Conservation (phyloP, 805 yeast species). For the Yarrowia keelungensis region DNA sequence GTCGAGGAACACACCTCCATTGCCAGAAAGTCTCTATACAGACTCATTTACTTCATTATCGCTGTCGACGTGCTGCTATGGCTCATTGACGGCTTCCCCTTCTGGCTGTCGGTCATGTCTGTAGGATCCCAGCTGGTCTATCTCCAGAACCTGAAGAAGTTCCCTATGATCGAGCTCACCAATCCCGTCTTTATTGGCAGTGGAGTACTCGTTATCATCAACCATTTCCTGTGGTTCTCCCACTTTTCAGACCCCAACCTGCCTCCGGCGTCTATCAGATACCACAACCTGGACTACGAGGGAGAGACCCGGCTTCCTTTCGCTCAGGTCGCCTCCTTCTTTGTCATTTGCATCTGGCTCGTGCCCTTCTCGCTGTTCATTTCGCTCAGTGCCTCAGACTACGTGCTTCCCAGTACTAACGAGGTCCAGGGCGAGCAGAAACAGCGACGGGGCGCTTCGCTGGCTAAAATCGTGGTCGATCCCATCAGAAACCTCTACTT, state of each 20-base stretch:
- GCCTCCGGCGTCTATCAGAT: constrained; percentile 58
- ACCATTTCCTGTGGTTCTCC: constrained; percentile 90
- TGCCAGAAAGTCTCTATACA: constrained; percentile 71
- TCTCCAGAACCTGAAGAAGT: constrained; percentile 74
- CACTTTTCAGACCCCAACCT: constrained; percentile 73
- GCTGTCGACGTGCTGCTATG: constrained; percentile 61
- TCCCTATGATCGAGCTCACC: constrained; percentile 81
- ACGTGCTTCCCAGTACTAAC: constrained; percentile 67
- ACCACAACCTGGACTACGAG: constrained; percentile 61
- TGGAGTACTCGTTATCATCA: constrained; percentile 73
- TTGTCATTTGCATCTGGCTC: constrained; percentile 92
- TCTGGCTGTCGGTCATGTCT: constrained; percentile 69
- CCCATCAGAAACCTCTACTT: constrained; percentile 21
- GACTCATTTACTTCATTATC: constrained; percentile 69
- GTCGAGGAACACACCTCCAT: constrained; percentile 93
- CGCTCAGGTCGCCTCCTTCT: constrained; percentile 91
- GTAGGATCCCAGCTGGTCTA: constrained; percentile 75
- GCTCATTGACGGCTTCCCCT: constrained; percentile 81
- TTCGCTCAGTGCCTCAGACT: constrained; percentile 89
- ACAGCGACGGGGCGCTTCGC: constrained; percentile 29
- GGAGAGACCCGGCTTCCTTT: constrained; percentile 79
- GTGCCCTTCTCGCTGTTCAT: constrained; percentile 92
- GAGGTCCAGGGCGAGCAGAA: constrained; percentile 39
- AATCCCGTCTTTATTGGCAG: constrained; percentile 74
- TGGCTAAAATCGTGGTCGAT: constrained; percentile 35